Conservation (phyloP, 208 protist genomes). For the Acanthamoeba castellanii region DNA sequence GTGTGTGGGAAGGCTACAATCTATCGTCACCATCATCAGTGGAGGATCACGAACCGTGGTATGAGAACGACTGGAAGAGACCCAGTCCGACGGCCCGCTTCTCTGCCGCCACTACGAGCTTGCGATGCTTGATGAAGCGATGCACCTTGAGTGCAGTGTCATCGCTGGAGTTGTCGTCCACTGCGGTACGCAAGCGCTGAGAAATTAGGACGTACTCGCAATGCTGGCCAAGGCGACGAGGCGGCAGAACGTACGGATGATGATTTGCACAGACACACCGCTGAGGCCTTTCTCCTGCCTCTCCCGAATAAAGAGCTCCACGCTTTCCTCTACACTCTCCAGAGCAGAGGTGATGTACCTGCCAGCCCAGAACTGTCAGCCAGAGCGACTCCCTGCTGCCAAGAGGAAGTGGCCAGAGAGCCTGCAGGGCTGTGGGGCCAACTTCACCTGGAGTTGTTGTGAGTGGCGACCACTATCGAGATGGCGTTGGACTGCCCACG, state of each 20-base stretch:
- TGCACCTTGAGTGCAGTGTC: not conserved
- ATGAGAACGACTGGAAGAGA: not conserved
- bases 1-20: no score
- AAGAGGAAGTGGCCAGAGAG: not conserved
- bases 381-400: no score
- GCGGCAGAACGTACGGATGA: not conserved
- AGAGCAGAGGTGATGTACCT: not conserved
- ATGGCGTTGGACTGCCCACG: not conserved
- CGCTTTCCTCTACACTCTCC: not conserved
- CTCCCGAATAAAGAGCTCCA: not conserved
- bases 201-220: no score
- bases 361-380: not conserved
- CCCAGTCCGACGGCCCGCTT: not conserved
- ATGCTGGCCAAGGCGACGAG: not conserved
- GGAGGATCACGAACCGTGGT: not conserved
- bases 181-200: not conserved
- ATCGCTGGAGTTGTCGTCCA: not conserved
- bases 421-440: not conserved
- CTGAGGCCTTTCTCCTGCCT: not conserved
- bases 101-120: not conserved
- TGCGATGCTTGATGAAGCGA: not conserved
- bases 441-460: not conserved
- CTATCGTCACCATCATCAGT: not conserved
- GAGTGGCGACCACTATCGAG: not conserved
- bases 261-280: not conserved